phyloP scores from a whole-genome alignment of 345 rosid genomes.

The Microthlaspi erraticum region DNA sequence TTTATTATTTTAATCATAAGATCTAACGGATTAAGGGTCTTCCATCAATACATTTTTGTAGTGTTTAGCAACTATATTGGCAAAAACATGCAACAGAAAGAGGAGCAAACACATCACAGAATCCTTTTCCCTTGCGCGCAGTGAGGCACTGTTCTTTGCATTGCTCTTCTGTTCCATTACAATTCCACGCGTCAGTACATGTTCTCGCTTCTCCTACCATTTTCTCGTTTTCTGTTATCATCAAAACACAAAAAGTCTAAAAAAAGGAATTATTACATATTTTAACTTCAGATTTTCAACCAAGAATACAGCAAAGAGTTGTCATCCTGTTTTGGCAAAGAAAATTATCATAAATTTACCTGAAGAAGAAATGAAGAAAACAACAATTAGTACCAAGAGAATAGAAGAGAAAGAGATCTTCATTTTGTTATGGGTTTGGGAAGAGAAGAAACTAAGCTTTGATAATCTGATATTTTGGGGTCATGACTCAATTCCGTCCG shows the following conservation, averaged over 20 bases:
- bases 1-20: background rate
- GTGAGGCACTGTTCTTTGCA: background rate
- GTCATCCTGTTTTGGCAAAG: background rate
- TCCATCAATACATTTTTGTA: background rate
- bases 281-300: background rate
- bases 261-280: background rate
- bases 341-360: constrained; percentile 5
- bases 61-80: background rate
- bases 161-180: background rate
- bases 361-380: constrained; percentile 23
- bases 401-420: constrained; percentile 10
- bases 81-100: background rate
- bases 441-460: no score
- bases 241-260: background rate
- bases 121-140: background rate
- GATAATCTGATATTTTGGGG: no score
- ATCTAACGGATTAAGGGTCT: background rate
- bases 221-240: background rate
- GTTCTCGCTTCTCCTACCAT: constrained; percentile 12
- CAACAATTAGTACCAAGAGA: constrained; percentile 10
- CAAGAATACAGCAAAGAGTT: background rate
- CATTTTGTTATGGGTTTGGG: background rate
- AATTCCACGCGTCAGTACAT: background rate
- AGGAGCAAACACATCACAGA: background rate
- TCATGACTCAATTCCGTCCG: no score